Base-by-base conservation (phyloP, 305 asterid species). In the Caryopteris hybrid region DNA sequence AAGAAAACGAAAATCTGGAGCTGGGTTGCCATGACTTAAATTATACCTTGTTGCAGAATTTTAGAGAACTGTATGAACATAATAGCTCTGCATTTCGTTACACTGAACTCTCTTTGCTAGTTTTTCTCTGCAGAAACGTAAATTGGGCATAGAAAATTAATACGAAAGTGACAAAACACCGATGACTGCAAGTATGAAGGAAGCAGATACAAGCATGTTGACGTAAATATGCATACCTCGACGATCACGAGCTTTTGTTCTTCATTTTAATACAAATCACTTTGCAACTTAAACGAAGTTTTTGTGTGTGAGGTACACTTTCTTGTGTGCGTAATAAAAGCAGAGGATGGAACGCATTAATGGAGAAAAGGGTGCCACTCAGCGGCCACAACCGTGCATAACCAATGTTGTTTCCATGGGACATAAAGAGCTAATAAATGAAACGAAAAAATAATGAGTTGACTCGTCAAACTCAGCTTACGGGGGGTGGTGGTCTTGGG, bases 361-460 rank as follows among this genome's bases (percentile, higher is more conserved):
- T 82, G 83, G 79, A 72, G 55, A 54, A 73, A 73, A 65, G 79
- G 66, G 68, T 34, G 27, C 12, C 33, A 2, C 74, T 74, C 78
- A 78, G 72, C 84, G 60, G 78, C 79, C 78, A 71, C 78, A 76
- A 69, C 79, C 53, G 85, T 69, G 61, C 23, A n/a, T 7, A 71
- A 47, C 53, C 27, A 66, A 55, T 62, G 61, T 13, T 57, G 70
- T 31, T 78, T 70, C 62, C 73, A 47, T 57, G 78, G 74, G 11
- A 6, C 23, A 57, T n/a, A n/a, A n/a, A n/a, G n/a, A n/a, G n/a
- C n/a, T n/a, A n/a, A n/a, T n/a, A n/a, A n/a, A n/a, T 39, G 2
- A 25, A 54, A 53, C 53, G 66, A 54, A 14, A 5, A 21, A 23
- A 4, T 20, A 8, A n/a, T 46, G 42, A 52, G 67, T 66, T 65